A percentile compares a stretch with the other conserved stretches of the same genome.
These are phyloP conservation scores for Nakazawaea wyomingensis DNA, from an alignment of 805 yeast species.

Conservation along the genomic window DNA sequence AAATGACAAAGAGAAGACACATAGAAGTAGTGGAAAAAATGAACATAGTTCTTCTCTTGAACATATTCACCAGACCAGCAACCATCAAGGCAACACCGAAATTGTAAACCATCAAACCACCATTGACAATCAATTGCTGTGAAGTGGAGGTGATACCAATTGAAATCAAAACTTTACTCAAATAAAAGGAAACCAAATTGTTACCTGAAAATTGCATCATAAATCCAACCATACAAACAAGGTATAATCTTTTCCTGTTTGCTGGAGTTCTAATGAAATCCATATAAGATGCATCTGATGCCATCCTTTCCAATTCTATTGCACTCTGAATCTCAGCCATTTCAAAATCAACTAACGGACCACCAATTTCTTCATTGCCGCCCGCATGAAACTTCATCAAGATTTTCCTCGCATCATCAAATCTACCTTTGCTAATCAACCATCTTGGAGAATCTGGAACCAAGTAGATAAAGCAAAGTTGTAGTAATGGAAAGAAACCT, in stretches of 20 bases:
- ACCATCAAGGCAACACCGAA: conserved; percentile 27
- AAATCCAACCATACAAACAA: conserved; percentile 27
- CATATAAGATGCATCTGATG: conserved; percentile 27
- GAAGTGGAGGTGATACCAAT: conserved; percentile 46
- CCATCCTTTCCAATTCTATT: conserved; percentile 34
- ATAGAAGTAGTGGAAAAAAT: conserved; percentile 30
- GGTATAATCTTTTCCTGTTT: conserved; percentile 37
- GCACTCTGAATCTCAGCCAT: conserved; percentile 34
- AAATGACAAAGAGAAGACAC: conserved; percentile 32
- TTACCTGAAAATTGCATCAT: conserved; percentile 47
- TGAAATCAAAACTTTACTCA: conserved; percentile 40
- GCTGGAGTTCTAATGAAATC: conserved; percentile 34
- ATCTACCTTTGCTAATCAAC: conserved; percentile 31
- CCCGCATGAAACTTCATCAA: conserved; percentile 37
- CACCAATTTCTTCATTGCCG: conserved; percentile 22
- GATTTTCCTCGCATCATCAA: conserved; percentile 34
- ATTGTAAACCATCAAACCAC: conserved; percentile 42
- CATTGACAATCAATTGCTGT: conserved; percentile 45
- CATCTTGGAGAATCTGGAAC: conserved; percentile 49
- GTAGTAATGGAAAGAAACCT: conserved; percentile 29
- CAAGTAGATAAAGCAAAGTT: conserved; percentile 23
- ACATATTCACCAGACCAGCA: conserved; percentile 23
- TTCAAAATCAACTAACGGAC: conserved; percentile 31
- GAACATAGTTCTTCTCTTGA: conserved; percentile 33
- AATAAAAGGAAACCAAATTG: conserved; percentile 47